These are phyloP conservation scores for Fusarium sp. DNA, from an alignment of 2,329 filamentous ascomycete species.

Conservation along the genomic window DNA sequence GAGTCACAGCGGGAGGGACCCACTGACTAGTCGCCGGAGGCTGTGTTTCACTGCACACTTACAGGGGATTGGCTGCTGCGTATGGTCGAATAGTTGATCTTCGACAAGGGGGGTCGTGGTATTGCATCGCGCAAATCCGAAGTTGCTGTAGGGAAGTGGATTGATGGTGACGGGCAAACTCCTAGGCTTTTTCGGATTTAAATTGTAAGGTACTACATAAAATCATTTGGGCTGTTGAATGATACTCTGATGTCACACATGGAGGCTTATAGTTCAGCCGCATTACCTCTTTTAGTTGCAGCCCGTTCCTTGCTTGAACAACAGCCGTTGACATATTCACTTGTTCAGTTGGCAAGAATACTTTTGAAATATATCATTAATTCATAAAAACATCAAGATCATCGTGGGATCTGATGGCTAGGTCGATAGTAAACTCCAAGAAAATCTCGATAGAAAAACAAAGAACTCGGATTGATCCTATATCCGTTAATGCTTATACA, in stretches of 20 bases:
- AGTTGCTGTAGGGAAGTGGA: not conserved
- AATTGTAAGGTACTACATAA: not conserved
- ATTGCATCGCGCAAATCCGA: constrained; percentile 28
- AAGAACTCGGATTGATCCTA: constrained; percentile 1
- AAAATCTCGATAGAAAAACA: not conserved
- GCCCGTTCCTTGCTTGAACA: not conserved
- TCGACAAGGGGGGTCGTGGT: not conserved
- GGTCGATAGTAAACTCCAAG: not conserved
- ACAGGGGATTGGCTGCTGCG: constrained; percentile 11
- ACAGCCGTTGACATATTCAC: not conserved
- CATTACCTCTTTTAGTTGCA: not conserved
- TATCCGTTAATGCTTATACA: constrained; percentile 2
- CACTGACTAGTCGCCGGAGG: constrained; percentile 8
- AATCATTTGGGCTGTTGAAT: not conserved
- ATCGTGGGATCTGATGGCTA: not conserved
- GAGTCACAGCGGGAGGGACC: constrained; percentile 27
- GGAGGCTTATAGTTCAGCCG: not conserved
- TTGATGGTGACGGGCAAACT: constrained; percentile 19
- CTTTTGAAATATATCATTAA: not conserved
- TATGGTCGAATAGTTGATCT: not conserved
- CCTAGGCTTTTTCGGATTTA: constrained; percentile 16
- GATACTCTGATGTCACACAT: not conserved
- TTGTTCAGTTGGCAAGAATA: not conserved
- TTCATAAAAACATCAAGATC: not conserved
- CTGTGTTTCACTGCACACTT: constrained; percentile 17